A percentile compares a stretch with the other conserved stretches of the same genome.
Evolutionary conservation across 2,329 filamentous ascomycete species (phyloP).

Genomic region (Colletotrichum theobromicola): DNA sequence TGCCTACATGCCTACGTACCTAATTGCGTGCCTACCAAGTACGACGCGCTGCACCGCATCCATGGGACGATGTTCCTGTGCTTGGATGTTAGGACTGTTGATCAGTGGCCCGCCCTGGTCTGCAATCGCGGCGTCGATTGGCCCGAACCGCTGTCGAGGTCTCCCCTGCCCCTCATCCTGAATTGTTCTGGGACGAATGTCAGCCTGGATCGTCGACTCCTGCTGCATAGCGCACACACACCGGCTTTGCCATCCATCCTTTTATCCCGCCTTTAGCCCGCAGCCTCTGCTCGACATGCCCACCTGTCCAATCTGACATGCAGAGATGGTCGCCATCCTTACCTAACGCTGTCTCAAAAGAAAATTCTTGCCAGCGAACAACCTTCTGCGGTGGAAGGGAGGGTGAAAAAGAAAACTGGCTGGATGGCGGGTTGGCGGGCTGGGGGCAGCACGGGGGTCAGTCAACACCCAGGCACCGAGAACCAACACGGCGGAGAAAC

Average conservation of each 20-base stretch:
- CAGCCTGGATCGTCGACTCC: slow-evolving; percentile 8
- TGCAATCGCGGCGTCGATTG: slow-evolving; percentile 2
- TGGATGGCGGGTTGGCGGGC: not conserved
- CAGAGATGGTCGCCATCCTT: not conserved
- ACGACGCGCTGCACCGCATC: not conserved
- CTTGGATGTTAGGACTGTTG: slow-evolving; percentile 1
- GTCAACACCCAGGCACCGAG: not conserved
- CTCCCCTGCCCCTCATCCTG: not conserved
- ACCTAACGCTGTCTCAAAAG: not conserved
- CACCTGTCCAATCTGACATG: not conserved
- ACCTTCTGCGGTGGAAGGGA: not conserved
- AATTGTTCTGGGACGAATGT: not conserved
- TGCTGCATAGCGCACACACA: not conserved
- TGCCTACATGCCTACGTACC: too few species aligned
- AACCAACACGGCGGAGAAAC: slow-evolving; percentile 14
- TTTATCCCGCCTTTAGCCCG: not conserved
- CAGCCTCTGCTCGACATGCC: not conserved
- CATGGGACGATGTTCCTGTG: slow-evolving; percentile 17
- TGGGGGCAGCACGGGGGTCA: not conserved
- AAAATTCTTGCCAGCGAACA: not conserved
- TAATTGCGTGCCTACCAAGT: too few species aligned
- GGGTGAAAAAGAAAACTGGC: not conserved
- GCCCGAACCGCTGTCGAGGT: not conserved
- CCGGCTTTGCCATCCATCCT: not conserved
- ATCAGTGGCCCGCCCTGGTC: not conserved